Evolutionary conservation across 2,329 filamentous ascomycete genomes (phyloP), one percentile per base, ranked within the genome.

Genomic region (Leptographium procerum): DNA sequence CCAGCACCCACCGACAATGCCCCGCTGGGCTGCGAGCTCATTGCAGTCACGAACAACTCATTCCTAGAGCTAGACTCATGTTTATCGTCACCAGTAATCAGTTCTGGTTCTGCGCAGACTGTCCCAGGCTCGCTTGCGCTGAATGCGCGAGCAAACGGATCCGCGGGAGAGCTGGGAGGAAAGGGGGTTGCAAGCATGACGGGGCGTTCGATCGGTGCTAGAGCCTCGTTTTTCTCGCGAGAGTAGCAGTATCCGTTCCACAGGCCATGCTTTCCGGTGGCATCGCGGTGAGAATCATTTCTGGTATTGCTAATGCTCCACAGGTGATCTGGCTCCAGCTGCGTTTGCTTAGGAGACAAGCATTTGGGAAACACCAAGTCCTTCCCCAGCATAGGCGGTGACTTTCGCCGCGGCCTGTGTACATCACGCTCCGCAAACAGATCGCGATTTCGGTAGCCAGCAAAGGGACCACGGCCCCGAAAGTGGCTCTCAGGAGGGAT

Each of bases 301-400:
- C 69, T 64, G 57, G 66, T 58, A n/a, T 76, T 68, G 60, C 70
- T 72, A 71, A 79, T 69, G 72, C 75, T 69, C 74, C 67, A 83
- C 64, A 74, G 81, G 67, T 90, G 87, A 58, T 88, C 86, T 1
- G 88, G 85, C 67, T 95, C 90, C 66, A 95, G 87, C 66, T 89
- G 85, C 19, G 91, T 95, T 57, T 85, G 82, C 69, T 92, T 86
- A 7, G 92, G 92, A 29, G 91, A 96, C 11, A 81, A 78, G 68
- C 90, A 96, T 68, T 81, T 82, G 36, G 90, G 88, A 69, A 96
- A 95, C 29, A 79, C 76, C 57, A 97, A 80, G 64, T 95, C 88
- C 59, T 77, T 75, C 58, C 92, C 92, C 13, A 96, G 82, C 91
- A 97, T 95, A 11, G 92, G 92, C 47, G 92, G 92, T 61, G 84